Conservation (phyloP, 2,329 filamentous ascomycete species). For the Beauveria varroae region DNA sequence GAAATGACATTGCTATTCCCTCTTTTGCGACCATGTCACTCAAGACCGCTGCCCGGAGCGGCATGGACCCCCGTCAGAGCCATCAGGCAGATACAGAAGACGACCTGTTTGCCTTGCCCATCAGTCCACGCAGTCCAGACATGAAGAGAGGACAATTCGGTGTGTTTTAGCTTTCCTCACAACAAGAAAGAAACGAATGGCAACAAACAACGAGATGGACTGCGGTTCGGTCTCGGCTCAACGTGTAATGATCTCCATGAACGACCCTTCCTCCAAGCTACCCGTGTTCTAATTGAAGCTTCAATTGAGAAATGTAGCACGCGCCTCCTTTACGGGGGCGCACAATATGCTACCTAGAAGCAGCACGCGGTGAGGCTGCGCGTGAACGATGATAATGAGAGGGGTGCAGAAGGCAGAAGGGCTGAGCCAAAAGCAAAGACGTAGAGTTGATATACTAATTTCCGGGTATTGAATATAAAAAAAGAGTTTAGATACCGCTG, state of each 20-base stretch:
- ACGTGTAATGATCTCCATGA: background rate
- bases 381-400: background rate
- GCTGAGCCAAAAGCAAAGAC: background rate
- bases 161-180: conserved; percentile 21
- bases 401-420: background rate
- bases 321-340: background rate
- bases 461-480: background rate
- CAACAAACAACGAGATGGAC: background rate
- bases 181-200: background rate
- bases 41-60: conserved; percentile 23
- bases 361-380: background rate
- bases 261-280: background rate
- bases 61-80: conserved; percentile 15
- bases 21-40: conserved; percentile 30
- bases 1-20: conserved; percentile 27
- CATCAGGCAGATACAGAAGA: conserved; percentile 46
- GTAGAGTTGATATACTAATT: background rate
- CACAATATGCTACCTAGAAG: background rate
- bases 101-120: conserved; percentile 77
- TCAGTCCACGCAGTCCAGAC: conserved; percentile 80
- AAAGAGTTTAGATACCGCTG: background rate
- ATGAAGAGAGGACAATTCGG: conserved; percentile 79
- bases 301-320: background rate
- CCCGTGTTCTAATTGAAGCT: background rate
- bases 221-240: background rate